A percentile compares a stretch with the other conserved stretches of the same genome.
Conservation (phyloP, 768 basidiomycete genomes). For the Lyophyllum atratum region DNA sequence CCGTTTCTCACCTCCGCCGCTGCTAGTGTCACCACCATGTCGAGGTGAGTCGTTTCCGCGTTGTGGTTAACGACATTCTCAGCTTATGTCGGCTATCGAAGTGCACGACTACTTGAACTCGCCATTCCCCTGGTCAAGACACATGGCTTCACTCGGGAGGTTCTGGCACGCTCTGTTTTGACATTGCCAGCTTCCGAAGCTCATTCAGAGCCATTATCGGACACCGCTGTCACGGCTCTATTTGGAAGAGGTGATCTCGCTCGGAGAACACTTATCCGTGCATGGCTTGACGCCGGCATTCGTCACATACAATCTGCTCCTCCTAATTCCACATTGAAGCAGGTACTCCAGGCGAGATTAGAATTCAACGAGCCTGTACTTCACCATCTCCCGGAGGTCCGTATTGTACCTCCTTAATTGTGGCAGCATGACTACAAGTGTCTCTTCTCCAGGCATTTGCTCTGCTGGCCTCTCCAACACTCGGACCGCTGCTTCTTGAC, state of each 20-base stretch:
- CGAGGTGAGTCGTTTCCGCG: conserved; percentile 12
- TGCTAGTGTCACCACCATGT: conserved; percentile 25
- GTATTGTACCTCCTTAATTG: conserved; percentile 7
- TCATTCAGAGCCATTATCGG: conserved; percentile 63
- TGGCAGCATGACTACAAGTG: not conserved
- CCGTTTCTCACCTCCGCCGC: conserved; percentile 23
- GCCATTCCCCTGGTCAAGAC: conserved; percentile 64
- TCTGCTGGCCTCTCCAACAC: conserved; percentile 56
- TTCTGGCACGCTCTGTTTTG: conserved; percentile 66
- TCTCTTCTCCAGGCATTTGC: conserved; percentile 62
- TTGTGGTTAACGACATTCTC: not conserved
- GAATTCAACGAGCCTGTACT: conserved; percentile 70
- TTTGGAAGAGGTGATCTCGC: conserved; percentile 75
- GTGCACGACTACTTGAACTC: conserved; percentile 51
- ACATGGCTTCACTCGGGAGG: conserved; percentile 75
- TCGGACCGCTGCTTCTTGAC: conserved; percentile 54
- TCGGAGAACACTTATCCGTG: conserved; percentile 61
- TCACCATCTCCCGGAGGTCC: conserved; percentile 65
- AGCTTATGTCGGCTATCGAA: conserved; percentile 10
- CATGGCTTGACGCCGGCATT: conserved; percentile 74
- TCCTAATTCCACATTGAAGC: conserved; percentile 38
- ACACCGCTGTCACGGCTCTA: conserved; percentile 67
- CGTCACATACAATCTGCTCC: conserved; percentile 43
- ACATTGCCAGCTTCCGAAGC: conserved; percentile 46
- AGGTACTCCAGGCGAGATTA: conserved; percentile 58